phyloP scores from a whole-genome alignment of 164 flowering plant species.

The Hamamelis virginiana region DNA sequence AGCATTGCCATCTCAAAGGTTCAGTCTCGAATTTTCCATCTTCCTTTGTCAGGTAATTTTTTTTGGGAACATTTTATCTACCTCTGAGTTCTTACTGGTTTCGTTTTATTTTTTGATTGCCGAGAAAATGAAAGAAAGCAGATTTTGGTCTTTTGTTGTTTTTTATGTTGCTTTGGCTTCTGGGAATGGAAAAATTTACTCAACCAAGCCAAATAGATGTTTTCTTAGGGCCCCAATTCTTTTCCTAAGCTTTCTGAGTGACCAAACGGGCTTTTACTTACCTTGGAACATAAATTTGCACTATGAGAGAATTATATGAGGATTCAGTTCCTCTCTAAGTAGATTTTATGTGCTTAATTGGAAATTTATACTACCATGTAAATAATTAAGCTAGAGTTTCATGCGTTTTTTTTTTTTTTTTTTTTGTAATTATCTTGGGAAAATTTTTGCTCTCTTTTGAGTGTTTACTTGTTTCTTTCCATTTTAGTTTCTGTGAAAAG shows the following conservation, averaged over 20 bases:
- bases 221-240: too few species aligned
- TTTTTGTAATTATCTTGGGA: too few species aligned
- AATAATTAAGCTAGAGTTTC: too few species aligned
- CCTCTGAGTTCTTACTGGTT: neutral
- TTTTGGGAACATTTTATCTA: neutral
- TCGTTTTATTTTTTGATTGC: neutral
- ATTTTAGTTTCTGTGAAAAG: too few species aligned
- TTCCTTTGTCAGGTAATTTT: conserved; percentile 36
- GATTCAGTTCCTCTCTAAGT: neutral
- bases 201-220: neutral
- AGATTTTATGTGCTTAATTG: neutral
- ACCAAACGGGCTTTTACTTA: neutral
- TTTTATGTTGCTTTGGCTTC: neutral
- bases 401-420: too few species aligned
- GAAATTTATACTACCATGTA: too few species aligned
- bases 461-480: too few species aligned
- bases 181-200: neutral
- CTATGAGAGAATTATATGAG: neutral
- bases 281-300: neutral
- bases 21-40: conserved; percentile 19
- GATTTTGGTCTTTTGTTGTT: neutral
- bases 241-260: neutral
- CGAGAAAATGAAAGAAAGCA: neutral
- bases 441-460: too few species aligned
- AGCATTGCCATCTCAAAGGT: conserved; percentile 14